Evolutionary conservation across 139 green algal genomes (phyloP), one percentile per base, ranked within the genome.

Genomic region (Tetratostichococcus sp.): DNA sequence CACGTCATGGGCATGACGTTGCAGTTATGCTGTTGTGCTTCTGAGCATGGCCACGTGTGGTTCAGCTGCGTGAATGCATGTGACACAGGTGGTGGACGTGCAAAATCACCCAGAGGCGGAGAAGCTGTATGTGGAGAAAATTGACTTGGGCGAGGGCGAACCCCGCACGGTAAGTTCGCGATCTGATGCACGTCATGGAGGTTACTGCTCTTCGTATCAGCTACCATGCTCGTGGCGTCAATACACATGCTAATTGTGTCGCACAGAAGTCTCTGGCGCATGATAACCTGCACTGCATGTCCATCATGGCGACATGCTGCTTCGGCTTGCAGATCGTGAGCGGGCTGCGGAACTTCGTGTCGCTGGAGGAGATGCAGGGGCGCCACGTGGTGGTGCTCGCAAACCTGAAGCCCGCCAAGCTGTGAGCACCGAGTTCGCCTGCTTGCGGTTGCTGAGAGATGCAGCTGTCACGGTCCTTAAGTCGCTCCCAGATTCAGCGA

Each of bases 371-470:
- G 68, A 96, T 97, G 92, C 76, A 89, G 77, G 83, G 81, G 22
- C 67, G 89, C 11, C 75, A 79, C 6, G 92, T 95, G 50, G 78
- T 94, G 58, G 91, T 98, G 33, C 84, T 97, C 25, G 89, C 80
- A 79, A 99, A 99, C 86, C 86, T 99, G 11, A 98, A 99, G 86
- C 91, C 96, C 0, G 91, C 90, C 68, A 97, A 96, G 80, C 98
- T 99, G 96, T 81, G 96, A 0, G 50, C 19, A 26, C 11, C 19
- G 4, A 5, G 50, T 5, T 26, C 80, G 80, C 2, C 42, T 88
- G n/a, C 78, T 17, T n/a, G n/a, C n/a, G n/a, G n/a, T n/a, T n/a
- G n/a, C n/a, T n/a, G n/a, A n/a, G n/a, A n/a, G n/a, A n/a, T n/a
- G 14, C 50, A 62, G 22, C 39, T 50, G 39, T 50, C 39, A 50